Evolutionary conservation across 169 alveolate species (phyloP).

Genomic region (Plasmodium vivax): DNA sequence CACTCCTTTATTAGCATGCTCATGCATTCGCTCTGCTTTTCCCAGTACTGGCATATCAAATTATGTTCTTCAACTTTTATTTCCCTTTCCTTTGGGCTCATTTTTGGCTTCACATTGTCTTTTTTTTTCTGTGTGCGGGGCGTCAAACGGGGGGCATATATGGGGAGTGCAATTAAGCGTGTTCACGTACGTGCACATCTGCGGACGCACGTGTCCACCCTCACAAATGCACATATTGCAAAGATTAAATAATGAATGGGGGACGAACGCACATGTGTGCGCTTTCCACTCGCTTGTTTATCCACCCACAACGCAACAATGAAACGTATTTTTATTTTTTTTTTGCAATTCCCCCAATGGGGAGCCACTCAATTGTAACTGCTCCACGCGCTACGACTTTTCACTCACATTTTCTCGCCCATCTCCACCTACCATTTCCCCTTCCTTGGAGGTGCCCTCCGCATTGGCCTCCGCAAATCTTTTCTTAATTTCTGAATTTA

Average conservation of each 20-base stretch:
- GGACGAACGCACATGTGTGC: background rate
- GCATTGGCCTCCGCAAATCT: slow-evolving; percentile 25
- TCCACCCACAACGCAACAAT: background rate
- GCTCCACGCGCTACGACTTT: background rate
- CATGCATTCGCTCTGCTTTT: slow-evolving; percentile 73
- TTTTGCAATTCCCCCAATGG: background rate
- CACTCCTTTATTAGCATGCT: slow-evolving; percentile 68
- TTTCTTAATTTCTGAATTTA: slow-evolving; percentile 47
- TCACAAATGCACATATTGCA: background rate
- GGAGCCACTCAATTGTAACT: background rate
- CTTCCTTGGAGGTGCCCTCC: background rate
- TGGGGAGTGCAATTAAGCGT: background rate
- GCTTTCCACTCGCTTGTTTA: background rate
- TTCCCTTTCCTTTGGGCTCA: slow-evolving; percentile 68
- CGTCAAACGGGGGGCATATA: background rate
- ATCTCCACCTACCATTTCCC: slow-evolving; percentile 8
- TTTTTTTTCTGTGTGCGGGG: slow-evolving; percentile 15
- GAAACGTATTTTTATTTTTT: background rate
- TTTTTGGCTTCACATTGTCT: slow-evolving; percentile 31
- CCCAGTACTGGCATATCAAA: slow-evolving; percentile 60
- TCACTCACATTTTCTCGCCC: background rate
- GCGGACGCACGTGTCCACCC: background rate
- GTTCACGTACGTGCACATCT: background rate
- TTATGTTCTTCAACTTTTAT: slow-evolving; percentile 72
- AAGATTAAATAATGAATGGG: background rate